A percentile compares a stretch with the other conserved stretches of the same genome.
Evolutionary conservation across 768 basidiomycete genomes (phyloP).

Genomic region (Coprinellus micaceus): DNA sequence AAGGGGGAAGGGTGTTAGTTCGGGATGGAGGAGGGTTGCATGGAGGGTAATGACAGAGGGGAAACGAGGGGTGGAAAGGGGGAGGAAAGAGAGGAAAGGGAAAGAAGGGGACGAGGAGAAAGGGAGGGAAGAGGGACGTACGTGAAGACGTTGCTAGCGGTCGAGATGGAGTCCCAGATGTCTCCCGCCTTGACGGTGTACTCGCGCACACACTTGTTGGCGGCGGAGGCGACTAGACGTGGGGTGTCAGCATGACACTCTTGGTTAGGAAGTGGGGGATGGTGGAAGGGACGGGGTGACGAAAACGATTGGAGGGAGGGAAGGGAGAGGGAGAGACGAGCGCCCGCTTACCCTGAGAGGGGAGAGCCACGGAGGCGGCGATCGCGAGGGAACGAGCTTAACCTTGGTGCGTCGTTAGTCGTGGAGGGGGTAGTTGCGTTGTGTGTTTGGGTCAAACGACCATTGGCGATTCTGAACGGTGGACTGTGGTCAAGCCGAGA

Average conservation of each 20-base stretch:
- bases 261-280: too few relatives aligned
- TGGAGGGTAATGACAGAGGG: too few relatives aligned
- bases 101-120: too few relatives aligned
- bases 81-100: too few relatives aligned
- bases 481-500: background rate
- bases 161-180: slow-evolving; percentile 67
- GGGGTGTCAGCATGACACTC: background rate
- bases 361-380: slow-evolving; percentile 40
- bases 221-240: slow-evolving; percentile 29
- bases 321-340: background rate
- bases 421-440: background rate
- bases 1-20: background rate
- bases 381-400: slow-evolving; percentile 11
- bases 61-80: too few relatives aligned
- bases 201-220: slow-evolving; percentile 48
- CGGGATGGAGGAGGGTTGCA: too few relatives aligned
- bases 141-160: slow-evolving; percentile 59
- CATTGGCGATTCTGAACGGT: background rate
- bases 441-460: background rate
- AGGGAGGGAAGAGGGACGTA: slow-evolving; percentile 28
- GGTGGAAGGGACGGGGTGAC: too few relatives aligned
- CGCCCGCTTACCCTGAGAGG: slow-evolving; percentile 39
- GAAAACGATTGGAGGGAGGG: too few relatives aligned
- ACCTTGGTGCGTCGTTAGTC: background rate
- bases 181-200: slow-evolving; percentile 58